Percentiles rank a stretch among this genome's conserved stretches.
Conservation (phyloP, 2,329 filamentous ascomycete species). For the Colletotrichum sp. region DNA sequence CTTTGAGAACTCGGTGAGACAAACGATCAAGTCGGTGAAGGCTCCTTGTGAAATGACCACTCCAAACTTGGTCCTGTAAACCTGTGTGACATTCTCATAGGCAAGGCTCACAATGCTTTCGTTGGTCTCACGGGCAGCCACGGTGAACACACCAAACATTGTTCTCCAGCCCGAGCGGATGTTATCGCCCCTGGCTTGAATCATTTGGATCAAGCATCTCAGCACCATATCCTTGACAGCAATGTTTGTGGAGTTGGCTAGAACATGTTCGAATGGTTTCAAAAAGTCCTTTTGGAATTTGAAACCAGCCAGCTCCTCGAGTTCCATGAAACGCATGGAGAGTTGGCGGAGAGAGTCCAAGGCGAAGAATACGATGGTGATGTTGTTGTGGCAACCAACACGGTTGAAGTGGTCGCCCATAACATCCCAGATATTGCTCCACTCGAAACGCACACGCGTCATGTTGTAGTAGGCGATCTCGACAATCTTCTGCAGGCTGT, state of each 20-base stretch:
- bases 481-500: constrained; percentile 96
- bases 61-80: constrained; percentile 94
- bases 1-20: constrained; percentile 97
- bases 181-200: constrained; percentile 93
- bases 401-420: constrained; percentile 99
- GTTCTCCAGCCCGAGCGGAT: constrained; percentile 98
- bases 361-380: constrained; percentile 95
- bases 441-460: constrained; percentile 97
- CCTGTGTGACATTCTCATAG: constrained; percentile 94
- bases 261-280: constrained; percentile 97
- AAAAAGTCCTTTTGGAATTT: constrained; percentile 99
- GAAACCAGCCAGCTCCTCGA: constrained; percentile 96
- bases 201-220: constrained; percentile 97
- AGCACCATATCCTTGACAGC: constrained; percentile 98
- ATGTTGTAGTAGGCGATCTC: constrained; percentile 99
- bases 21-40: constrained; percentile 95
- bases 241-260: constrained; percentile 89
- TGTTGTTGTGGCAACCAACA: constrained; percentile 95
- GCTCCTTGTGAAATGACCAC: constrained; percentile 96
- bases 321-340: constrained; percentile 98
- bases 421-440: constrained; percentile 97
- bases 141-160: constrained; percentile 99
- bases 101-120: constrained; percentile 96
- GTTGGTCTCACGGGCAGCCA: constrained; percentile 90
- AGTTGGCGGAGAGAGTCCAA: constrained; percentile 93